phyloP scores from a whole-genome alignment of 2,329 filamentous ascomycete species.

The Sporothrix globosa region DNA sequence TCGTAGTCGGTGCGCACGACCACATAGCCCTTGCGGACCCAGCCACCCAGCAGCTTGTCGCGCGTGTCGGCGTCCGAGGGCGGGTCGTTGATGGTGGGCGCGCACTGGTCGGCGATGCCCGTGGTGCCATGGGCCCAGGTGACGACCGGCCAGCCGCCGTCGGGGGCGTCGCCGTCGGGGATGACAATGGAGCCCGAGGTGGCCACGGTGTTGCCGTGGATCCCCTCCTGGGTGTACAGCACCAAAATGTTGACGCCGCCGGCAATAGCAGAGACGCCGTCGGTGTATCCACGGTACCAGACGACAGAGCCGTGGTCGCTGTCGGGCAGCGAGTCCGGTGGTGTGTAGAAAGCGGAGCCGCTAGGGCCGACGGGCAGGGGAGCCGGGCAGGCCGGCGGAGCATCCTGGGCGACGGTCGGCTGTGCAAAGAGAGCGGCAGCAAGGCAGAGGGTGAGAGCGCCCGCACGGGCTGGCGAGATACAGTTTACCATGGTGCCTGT shows the following conservation, averaged over 20 bases:
- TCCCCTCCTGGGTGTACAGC: slow-evolving; percentile 23
- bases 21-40: background rate
- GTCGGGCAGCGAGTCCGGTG: slow-evolving; percentile 11
- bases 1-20: slow-evolving; percentile 23
- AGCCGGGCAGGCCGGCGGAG: background rate
- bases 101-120: slow-evolving; percentile 21
- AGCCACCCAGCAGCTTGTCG: slow-evolving; percentile 4
- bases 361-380: slow-evolving; percentile 20
- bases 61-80: background rate
- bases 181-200: slow-evolving; percentile 13
- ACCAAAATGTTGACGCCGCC: slow-evolving; percentile 11
- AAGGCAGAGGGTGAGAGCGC: background rate
- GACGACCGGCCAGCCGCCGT: slow-evolving; percentile 18
- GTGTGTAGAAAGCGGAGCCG: slow-evolving; percentile 12
- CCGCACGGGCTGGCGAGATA: background rate
- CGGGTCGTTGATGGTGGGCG: slow-evolving; percentile 9
- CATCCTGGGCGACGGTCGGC: background rate
- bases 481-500: background rate
- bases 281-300: background rate
- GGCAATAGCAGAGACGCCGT: background rate
- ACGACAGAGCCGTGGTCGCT: slow-evolving; percentile 12
- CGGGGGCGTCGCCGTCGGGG: slow-evolving; percentile 12
- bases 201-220: slow-evolving; percentile 7
- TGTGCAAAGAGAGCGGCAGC: slow-evolving; percentile 16
- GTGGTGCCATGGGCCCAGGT: slow-evolving; percentile 23